Conservation (phyloP, 768 basidiomycete genomes). For the Serendipita vermifera region DNA sequence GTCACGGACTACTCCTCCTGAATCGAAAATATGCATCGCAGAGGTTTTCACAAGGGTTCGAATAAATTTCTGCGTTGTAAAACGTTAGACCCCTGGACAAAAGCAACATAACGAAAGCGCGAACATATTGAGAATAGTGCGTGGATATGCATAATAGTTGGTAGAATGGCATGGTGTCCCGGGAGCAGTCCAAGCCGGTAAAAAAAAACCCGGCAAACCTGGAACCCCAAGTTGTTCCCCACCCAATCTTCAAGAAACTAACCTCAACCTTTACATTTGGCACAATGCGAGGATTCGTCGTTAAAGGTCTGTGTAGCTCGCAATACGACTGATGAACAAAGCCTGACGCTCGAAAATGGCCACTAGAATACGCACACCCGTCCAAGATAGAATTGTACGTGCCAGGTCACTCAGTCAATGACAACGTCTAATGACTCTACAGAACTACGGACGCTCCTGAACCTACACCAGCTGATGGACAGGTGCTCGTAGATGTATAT, state of each 20-base stretch:
- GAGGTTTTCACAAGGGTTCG: constrained; percentile 60
- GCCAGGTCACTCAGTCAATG: background rate
- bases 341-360: background rate
- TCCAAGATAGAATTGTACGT: constrained; percentile 1
- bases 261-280: no score
- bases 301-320: background rate
- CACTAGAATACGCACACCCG: constrained; percentile 6
- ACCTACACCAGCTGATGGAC: constrained; percentile 36
- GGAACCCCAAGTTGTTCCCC: background rate
- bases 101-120: constrained; percentile 20
- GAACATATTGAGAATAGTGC: constrained; percentile 61
- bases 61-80: constrained; percentile 47
- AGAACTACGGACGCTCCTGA: constrained; percentile 35
- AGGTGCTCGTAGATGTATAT: constrained; percentile 66
- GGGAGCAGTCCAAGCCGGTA: background rate
- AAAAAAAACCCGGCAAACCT: constrained; percentile 6
- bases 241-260: no score
- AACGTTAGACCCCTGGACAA: background rate
- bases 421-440: background rate
- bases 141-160: constrained; percentile 73
- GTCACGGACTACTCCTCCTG: constrained; percentile 70
- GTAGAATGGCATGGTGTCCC: constrained; percentile 67
- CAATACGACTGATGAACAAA: no score
- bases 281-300: constrained; percentile 2
- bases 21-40: constrained; percentile 55